Evolutionary conservation across 192 early-diverging fungal genomes (phyloP).

Genomic region (Polychytrium aggregatum): DNA sequence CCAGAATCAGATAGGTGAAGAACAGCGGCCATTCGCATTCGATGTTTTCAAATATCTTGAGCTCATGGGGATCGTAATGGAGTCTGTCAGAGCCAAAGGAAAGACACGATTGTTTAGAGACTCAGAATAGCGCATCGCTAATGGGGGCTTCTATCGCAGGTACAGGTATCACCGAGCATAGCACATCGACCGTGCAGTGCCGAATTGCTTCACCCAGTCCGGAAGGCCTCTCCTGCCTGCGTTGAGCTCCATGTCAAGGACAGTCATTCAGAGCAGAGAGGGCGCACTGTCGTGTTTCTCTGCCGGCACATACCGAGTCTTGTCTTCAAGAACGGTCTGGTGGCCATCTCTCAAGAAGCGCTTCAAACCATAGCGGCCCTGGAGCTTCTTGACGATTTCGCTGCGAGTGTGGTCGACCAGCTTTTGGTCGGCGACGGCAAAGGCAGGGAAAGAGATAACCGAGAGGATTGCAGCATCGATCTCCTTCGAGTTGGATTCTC

Average conservation of each 20-base stretch:
- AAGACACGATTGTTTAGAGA: no score
- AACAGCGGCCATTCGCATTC: slow-evolving; percentile 88
- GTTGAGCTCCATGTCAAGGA: no score
- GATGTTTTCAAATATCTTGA: slow-evolving; percentile 71
- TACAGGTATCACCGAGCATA: not conserved
- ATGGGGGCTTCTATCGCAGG: not conserved
- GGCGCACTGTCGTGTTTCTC: no score
- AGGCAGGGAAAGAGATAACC: slow-evolving; percentile 82
- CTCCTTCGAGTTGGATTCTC: slow-evolving; percentile 81
- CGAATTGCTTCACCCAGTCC: no score
- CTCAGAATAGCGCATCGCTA: no score
- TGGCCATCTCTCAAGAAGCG: slow-evolving; percentile 80
- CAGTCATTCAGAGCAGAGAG: no score
- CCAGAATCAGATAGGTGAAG: slow-evolving; percentile 77
- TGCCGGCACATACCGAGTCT: slow-evolving; percentile 24
- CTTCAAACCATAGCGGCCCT: slow-evolving; percentile 71
- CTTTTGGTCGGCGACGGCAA: slow-evolving; percentile 60
- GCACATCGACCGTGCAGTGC: no score
- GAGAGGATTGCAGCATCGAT: slow-evolving; percentile 72
- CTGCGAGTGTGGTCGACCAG: slow-evolving; percentile 53
- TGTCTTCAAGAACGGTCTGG: slow-evolving; percentile 70
- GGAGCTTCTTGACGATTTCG: slow-evolving; percentile 71
- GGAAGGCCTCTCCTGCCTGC: no score
- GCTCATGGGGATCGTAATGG: slow-evolving; percentile 70
- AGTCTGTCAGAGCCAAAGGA: slow-evolving; percentile 51